phyloP scores from a whole-genome alignment of 2,329 filamentous ascomycete species.

The Elsinoe fawcettii region DNA sequence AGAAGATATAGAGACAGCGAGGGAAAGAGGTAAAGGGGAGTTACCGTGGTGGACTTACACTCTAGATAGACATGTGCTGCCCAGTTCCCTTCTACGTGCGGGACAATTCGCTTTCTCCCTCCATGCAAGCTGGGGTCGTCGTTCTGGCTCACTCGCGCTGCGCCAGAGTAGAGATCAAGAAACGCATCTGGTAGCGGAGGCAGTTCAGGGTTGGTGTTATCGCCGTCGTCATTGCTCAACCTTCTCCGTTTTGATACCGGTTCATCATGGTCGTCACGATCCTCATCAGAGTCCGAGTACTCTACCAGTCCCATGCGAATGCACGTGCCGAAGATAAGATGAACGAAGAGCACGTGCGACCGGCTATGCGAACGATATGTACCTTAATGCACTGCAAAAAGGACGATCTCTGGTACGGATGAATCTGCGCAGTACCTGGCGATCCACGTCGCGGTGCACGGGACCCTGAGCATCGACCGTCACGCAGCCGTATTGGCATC shows the following conservation, averaged over 20 bases:
- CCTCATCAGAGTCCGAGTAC: conserved; percentile 51
- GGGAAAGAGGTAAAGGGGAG: too few relatives aligned
- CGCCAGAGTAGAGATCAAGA: conserved; percentile 82
- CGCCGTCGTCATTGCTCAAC: background rate
- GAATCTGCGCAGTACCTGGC: background rate
- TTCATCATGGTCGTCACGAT: conserved; percentile 22
- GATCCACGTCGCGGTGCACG: conserved; percentile 1
- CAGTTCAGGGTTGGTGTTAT: conserved; percentile 16
- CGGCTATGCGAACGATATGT: background rate
- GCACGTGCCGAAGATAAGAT: background rate
- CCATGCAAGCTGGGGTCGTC: conserved; percentile 83
- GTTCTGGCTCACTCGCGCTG: conserved; percentile 63
- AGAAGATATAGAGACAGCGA: too few relatives aligned
- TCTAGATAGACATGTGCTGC: conserved; percentile 87
- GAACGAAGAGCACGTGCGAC: background rate
- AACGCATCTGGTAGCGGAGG: conserved; percentile 68
- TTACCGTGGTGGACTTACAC: conserved; percentile 54
- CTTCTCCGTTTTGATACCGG: conserved; percentile 18
- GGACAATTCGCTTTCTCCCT: conserved; percentile 71
- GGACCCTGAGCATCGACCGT: conserved; percentile 9
- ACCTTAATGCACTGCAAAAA: too few relatives aligned
- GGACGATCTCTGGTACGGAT: background rate
- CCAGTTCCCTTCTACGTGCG: conserved; percentile 86
- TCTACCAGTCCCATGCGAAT: conserved; percentile 55
- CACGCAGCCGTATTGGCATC: background rate